Percentiles rank a stretch among this genome's conserved stretches.
These are phyloP conservation scores for Inga laurina DNA, from an alignment of 306 rosid genomes.

Conservation along the genomic window DNA sequence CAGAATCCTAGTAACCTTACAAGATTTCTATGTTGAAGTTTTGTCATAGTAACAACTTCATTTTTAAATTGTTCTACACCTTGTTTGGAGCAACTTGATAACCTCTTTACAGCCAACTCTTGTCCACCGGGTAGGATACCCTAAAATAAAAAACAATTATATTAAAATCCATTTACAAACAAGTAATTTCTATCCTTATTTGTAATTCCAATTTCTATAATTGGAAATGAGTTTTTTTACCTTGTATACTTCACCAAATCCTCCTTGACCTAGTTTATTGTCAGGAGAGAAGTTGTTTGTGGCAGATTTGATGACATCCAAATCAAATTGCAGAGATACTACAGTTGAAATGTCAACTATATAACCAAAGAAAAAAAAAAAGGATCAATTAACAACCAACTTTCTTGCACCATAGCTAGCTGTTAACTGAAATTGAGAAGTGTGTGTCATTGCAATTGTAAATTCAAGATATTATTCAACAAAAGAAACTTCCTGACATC, in stretches of 20 bases:
- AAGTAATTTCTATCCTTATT: not conserved
- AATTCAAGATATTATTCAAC: too few relatives aligned
- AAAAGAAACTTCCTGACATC: too few relatives aligned
- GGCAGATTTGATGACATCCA: not conserved
- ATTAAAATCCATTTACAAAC: not conserved
- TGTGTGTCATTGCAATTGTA: too few relatives aligned
- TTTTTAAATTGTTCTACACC: constrained; percentile 39
- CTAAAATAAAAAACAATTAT: constrained; percentile 12
- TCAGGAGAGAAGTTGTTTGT: not conserved
- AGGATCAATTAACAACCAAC: too few relatives aligned
- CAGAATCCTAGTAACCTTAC: not conserved
- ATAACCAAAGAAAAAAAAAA: not conserved
- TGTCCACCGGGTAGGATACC: constrained; percentile 34
- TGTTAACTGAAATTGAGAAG: too few relatives aligned
- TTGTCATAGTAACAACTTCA: constrained; percentile 38
- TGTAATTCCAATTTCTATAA: not conserved
- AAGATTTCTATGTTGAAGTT: not conserved
- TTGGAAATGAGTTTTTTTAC: not conserved
- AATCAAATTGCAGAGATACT: not conserved
- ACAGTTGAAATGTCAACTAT: not conserved
- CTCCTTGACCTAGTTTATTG: not conserved
- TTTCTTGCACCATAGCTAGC: too few relatives aligned
- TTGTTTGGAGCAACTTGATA: constrained; percentile 37
- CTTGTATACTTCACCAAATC: not conserved
- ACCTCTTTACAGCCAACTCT: constrained; percentile 46